Evolutionary conservation across 2,329 filamentous ascomycete genomes (phyloP), one percentile per base, ranked within the genome.

Genomic region (Thelonectria blattea): DNA sequence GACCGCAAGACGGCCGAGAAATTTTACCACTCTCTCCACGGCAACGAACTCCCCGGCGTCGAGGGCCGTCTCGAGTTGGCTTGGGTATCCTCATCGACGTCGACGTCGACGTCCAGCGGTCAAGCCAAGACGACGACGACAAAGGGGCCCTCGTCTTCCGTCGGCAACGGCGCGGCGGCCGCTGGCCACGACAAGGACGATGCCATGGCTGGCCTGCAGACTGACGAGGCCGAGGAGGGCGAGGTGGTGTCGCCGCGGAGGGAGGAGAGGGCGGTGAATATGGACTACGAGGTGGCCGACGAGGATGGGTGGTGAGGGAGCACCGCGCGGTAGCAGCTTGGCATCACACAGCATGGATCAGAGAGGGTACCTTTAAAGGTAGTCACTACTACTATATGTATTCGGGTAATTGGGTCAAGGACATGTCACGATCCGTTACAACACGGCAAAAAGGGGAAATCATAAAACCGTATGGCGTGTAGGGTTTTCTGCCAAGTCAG

Each of bases 1-100:
- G 87, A 90, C 68, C 85, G 88, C 58, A 86, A 85, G 71, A 88
- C 89, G 14, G 91, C 90, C 4, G 91, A 94, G 72, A 87, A 83
- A 64, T 88, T 90, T 68, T 85, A 84, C 77, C 85, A 85, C 68
- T 80, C 83, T 27, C 76, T 86, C n/a, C 73, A 83, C 48, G 80
- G 80, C 47, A 81, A 82, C 45, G 77, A 83, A 18, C 85, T 93
- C 42, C 86, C 88, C 0, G 85, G 86, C 7, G 76, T 91, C 11
- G 77, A 82, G 1, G 87, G 85, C 43, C 84, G 83, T 47, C 79
- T 92, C 12, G 87, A 91, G 56, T 73, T 91, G 41, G 74, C 83
- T 1, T 94, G 91, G 91, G 81, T 80, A 22, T n/a, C n/a, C n/a
- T n/a, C n/a, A n/a, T 78, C 68, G 37, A 65, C 68, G 22, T 65